Percentiles rank a stretch among this genome's conserved stretches.
Evolutionary conservation across 805 yeast genomes (phyloP).

Genomic region (Kazachstania africana): DNA sequence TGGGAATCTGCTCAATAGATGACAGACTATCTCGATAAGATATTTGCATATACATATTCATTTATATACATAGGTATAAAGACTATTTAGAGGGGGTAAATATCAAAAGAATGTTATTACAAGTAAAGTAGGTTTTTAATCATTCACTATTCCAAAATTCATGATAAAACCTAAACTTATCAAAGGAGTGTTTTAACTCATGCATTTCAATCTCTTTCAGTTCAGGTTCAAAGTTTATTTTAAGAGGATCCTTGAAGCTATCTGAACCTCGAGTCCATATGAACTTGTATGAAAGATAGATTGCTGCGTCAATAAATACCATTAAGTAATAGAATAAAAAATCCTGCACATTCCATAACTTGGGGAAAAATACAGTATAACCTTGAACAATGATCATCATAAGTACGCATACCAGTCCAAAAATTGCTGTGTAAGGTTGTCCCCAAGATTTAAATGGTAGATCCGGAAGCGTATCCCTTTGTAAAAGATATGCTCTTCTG

Average conservation of each 20-base stretch:
- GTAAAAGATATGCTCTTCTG: slow-evolving; percentile 45
- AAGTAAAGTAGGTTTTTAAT: too few species aligned
- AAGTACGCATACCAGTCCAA: slow-evolving; percentile 36
- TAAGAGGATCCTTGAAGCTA: slow-evolving; percentile 32
- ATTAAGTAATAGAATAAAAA: slow-evolving; percentile 65
- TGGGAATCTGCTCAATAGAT: slow-evolving; percentile 7
- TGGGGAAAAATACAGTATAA: slow-evolving; percentile 57
- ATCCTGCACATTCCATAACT: slow-evolving; percentile 46
- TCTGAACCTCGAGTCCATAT: slow-evolving; percentile 32
- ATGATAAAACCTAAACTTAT: slow-evolving; percentile 11
- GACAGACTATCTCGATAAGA: not conserved
- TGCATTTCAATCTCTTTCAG: slow-evolving; percentile 49
- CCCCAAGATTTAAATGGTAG: slow-evolving; percentile 43
- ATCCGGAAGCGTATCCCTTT: slow-evolving; percentile 31
- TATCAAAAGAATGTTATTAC: too few species aligned
- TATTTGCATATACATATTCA: too few species aligned
- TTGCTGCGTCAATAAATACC: slow-evolving; percentile 44
- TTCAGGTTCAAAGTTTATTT: slow-evolving; percentile 45
- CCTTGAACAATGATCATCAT: slow-evolving; percentile 54
- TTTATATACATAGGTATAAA: too few species aligned
- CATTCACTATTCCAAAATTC: too few species aligned
- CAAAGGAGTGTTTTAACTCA: slow-evolving; percentile 27
- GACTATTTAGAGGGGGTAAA: not conserved
- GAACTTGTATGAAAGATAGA: slow-evolving; percentile 43
- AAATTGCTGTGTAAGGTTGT: slow-evolving; percentile 47